Evolutionary conservation across 371 early-diverging fungal genomes (phyloP).

Genomic region (Mucor saturninus): DNA sequence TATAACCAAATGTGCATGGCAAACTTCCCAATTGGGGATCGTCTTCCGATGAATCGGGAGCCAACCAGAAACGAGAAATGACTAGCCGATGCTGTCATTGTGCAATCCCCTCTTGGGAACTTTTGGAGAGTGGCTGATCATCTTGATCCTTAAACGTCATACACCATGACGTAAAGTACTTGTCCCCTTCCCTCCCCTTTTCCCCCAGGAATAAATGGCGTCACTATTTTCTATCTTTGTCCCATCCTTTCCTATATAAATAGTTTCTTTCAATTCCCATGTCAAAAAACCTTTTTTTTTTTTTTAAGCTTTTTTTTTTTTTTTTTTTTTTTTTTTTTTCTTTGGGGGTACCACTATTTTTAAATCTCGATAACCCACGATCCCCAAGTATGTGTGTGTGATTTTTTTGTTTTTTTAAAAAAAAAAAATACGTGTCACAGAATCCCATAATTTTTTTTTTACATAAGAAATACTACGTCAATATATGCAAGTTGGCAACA

Average conservation of each 20-base stretch:
- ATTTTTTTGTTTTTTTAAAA: not conserved
- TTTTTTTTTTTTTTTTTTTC: too few species aligned
- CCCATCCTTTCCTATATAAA: too few species aligned
- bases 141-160: constrained; percentile 3
- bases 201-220: not conserved
- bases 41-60: constrained; percentile 10
- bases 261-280: too few species aligned
- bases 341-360: too few species aligned
- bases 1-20: constrained; percentile 10
- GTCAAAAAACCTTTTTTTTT: too few species aligned
- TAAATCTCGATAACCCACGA: too few species aligned
- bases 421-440: not conserved
- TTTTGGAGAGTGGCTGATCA: not conserved
- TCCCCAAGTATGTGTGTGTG: too few species aligned
- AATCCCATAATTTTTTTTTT: not conserved
- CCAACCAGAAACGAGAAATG: not conserved
- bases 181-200: not conserved
- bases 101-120: not conserved
- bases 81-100: constrained; percentile 17
- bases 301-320: too few species aligned
- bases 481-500: not conserved
- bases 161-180: constrained; percentile 5
- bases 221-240: not conserved
- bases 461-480: not conserved
- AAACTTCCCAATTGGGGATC: constrained; percentile 16